These are phyloP conservation scores for Magnolia sinica DNA, from an alignment of 164 flowering plant genomes.

Conservation along the genomic window DNA sequence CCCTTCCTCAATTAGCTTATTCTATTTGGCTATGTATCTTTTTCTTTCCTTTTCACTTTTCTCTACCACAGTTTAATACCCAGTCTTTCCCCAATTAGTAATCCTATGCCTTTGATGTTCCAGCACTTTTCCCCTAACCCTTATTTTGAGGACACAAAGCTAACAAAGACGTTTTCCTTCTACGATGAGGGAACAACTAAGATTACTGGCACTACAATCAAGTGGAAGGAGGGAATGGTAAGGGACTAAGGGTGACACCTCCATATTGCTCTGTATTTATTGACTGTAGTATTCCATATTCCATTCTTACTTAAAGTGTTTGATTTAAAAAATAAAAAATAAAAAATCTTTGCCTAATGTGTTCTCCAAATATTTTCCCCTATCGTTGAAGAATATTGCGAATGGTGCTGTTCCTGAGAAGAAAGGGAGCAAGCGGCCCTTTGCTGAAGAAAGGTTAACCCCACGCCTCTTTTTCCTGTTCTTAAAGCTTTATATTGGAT, in stretches of 20 bases:
- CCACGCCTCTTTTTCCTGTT: neutral
- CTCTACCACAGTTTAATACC: neutral
- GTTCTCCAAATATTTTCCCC: neutral
- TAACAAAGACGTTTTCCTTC: conserved; percentile 40
- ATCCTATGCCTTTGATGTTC: conserved; percentile 3
- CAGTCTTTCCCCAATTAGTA: neutral
- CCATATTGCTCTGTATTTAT: neutral
- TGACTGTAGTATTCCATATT: neutral
- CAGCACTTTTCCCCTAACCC: conserved; percentile 49
- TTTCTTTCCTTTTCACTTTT: neutral
- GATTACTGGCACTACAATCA: conserved; percentile 41
- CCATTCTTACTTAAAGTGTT: too few species aligned
- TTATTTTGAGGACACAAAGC: conserved; percentile 45
- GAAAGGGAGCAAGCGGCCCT: conserved; percentile 42
- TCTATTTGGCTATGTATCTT: neutral
- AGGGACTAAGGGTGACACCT: conserved; percentile 1
- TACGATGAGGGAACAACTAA: conserved; percentile 42
- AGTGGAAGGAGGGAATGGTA: conserved; percentile 63
- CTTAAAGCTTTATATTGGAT: neutral
- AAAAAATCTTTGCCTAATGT: neutral
- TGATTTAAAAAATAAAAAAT: too few species aligned
- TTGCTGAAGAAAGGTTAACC: conserved; percentile 37
- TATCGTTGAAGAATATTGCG: conserved; percentile 32
- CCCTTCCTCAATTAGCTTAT: neutral
- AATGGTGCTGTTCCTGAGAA: conserved; percentile 38